Percentiles rank a stretch among this genome's conserved stretches.
Conservation (phyloP, 805 yeast genomes). For the Wilhelminamyces savonicus region DNA sequence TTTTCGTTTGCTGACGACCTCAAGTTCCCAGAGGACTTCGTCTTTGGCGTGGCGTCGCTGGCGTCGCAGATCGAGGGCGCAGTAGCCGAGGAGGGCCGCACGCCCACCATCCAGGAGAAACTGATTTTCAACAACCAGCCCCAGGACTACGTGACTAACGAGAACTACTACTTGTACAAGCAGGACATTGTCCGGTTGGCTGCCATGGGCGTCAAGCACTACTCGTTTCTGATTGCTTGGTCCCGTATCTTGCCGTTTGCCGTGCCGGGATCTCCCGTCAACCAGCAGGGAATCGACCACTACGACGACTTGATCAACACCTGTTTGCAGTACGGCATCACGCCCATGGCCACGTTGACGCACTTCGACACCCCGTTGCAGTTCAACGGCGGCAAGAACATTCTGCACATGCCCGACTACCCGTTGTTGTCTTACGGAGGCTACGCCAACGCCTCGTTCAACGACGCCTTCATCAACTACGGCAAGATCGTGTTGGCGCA, state of each 20-base stretch:
- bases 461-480: conserved; percentile 24
- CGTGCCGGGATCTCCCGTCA: conserved; percentile 21
- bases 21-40: conserved; percentile 9
- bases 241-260: conserved; percentile 26
- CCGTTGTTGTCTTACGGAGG: conserved; percentile 17
- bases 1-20: conserved; percentile 8
- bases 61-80: conserved; percentile 34
- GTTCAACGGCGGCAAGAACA: conserved; percentile 4
- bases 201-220: conserved; percentile 23
- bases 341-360: conserved; percentile 24
- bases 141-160: conserved; percentile 18
- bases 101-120: conserved; percentile 24
- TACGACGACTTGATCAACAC: conserved; percentile 15
- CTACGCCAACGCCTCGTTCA: conserved; percentile 15
- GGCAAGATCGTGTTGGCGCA: conserved; percentile 23
- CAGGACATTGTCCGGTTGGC: conserved; percentile 25
- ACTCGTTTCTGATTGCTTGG: conserved; percentile 30
- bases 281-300: conserved; percentile 20
- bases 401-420: not conserved
- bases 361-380: conserved; percentile 27
- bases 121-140: conserved; percentile 6
- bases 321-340: conserved; percentile 12
- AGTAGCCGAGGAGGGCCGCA: conserved; percentile 23
- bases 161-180: conserved; percentile 26
- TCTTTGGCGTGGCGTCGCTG: conserved; percentile 26